These are phyloP conservation scores for Termitomyces sp. DNA, from an alignment of 768 basidiomycete species.

Conservation along the genomic window DNA sequence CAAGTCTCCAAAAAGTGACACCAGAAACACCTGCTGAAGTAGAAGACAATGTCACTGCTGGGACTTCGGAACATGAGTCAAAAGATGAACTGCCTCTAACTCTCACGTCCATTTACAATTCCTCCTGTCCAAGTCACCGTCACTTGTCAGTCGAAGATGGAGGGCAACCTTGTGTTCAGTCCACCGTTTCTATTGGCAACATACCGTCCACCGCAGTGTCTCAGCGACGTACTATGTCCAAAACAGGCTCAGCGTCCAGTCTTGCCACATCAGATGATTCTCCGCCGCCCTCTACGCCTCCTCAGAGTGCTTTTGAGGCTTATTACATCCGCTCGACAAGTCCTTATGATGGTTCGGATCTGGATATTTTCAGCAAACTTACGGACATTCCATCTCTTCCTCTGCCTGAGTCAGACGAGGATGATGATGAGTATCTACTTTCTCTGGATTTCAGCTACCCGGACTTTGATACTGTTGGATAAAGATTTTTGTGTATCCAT, in stretches of 20 bases:
- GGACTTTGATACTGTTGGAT: conserved; percentile 3
- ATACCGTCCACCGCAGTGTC: background rate
- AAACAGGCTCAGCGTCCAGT: conserved; percentile 5
- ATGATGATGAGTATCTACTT: conserved; percentile 14
- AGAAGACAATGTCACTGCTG: background rate
- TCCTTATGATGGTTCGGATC: conserved; percentile 2
- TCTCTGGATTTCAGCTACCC: conserved; percentile 14
- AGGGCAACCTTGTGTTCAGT: background rate
- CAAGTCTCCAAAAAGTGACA: background rate
- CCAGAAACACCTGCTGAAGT: background rate
- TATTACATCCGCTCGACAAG: conserved; percentile 12
- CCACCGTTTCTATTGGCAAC: background rate
- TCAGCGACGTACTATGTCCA: background rate
- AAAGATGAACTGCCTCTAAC: background rate
- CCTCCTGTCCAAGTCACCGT: background rate
- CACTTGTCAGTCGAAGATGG: background rate
- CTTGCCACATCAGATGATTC: conserved; percentile 11
- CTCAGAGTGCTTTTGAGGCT: background rate
- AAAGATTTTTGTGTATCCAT: background rate
- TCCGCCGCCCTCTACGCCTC: conserved; percentile 10
- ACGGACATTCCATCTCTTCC: conserved; percentile 7
- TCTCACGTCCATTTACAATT: background rate
- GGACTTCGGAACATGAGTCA: background rate
- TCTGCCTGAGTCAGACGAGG: conserved; percentile 8
- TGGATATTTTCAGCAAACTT: conserved; percentile 5